Evolutionary conservation across 1,139 yeast genomes (phyloP).

Genomic region (Pichia kudriavzevii): DNA sequence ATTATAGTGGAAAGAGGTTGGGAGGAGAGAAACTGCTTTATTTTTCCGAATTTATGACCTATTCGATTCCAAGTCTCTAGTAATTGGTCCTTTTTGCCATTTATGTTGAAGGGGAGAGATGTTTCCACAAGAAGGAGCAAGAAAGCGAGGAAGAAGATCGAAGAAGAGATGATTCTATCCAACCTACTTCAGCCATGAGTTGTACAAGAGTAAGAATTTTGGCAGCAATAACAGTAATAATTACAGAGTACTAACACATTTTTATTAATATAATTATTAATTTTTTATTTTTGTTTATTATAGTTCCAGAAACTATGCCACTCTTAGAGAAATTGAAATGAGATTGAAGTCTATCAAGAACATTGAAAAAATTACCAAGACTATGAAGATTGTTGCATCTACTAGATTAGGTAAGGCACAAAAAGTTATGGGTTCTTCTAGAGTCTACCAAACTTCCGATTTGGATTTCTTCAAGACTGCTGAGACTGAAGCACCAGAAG

Average conservation of each 20-base stretch:
- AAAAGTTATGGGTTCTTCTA: constrained; percentile 85
- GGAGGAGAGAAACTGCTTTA: too few species aligned
- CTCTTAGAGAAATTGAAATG: constrained; percentile 96
- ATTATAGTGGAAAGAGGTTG: too few species aligned
- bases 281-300: background rate
- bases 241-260: constrained; percentile 6
- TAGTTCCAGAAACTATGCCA: constrained; percentile 76
- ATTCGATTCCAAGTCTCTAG: too few species aligned
- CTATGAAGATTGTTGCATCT: constrained; percentile 99
- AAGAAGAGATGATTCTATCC: too few species aligned
- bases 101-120: too few species aligned
- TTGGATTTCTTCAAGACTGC: constrained; percentile 72
- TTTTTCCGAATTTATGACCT: too few species aligned
- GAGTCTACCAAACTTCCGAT: constrained; percentile 78
- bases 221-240: too few species aligned
- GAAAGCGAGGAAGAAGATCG: too few species aligned
- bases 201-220: too few species aligned
- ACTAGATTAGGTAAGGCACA: constrained; percentile 95
- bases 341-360: constrained; percentile 97
- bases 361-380: constrained; percentile 98
- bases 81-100: too few species aligned
- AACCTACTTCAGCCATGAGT: too few species aligned
- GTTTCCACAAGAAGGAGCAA: too few species aligned
- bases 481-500: constrained; percentile 54
- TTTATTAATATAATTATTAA: background rate